Percentiles rank a stretch among this genome's conserved stretches.
Evolutionary conservation across 805 yeast species (phyloP).

Genomic region (Jamesozyma jinghongensis): DNA sequence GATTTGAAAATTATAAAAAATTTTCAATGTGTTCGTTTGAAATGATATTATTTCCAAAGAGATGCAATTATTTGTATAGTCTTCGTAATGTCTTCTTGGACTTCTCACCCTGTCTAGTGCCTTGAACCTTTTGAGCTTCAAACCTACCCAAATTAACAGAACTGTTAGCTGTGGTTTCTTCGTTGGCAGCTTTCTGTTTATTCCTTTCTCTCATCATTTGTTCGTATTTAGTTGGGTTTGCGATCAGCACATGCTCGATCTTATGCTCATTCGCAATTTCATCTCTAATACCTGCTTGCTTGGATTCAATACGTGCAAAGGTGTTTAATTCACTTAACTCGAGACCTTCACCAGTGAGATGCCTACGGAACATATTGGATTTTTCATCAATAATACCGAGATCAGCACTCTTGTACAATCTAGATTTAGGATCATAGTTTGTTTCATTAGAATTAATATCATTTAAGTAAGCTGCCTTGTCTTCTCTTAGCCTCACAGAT

Average conservation of each 20-base stretch:
- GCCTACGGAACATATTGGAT: slow-evolving; percentile 43
- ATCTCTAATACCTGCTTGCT: slow-evolving; percentile 22
- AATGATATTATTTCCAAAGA: not conserved
- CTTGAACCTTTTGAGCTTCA: slow-evolving; percentile 14
- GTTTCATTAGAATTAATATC: slow-evolving; percentile 39
- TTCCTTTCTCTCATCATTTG: slow-evolving; percentile 14
- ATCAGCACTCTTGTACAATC: slow-evolving; percentile 30
- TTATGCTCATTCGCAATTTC: slow-evolving; percentile 21
- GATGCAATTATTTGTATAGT: slow-evolving; percentile 12
- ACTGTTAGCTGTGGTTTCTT: not conserved
- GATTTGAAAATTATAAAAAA: slow-evolving; percentile 1
- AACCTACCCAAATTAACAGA: not conserved
- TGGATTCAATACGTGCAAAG: slow-evolving; percentile 41
- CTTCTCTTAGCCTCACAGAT: slow-evolving; percentile 58
- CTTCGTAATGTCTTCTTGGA: slow-evolving; percentile 12
- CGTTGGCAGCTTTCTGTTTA: slow-evolving; percentile 1
- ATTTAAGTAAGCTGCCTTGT: slow-evolving; percentile 61
- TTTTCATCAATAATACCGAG: slow-evolving; percentile 32
- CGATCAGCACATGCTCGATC: slow-evolving; percentile 25
- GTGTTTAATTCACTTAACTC: slow-evolving; percentile 41
- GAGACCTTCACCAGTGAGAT: slow-evolving; percentile 47
- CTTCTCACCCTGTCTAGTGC: slow-evolving; percentile 17
- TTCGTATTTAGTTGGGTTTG: slow-evolving; percentile 31
- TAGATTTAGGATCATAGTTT: slow-evolving; percentile 47
- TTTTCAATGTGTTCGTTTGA: slow-evolving; percentile 2